These are phyloP conservation scores for Digitaria exilis DNA, from an alignment of 202 grass and related monocot genomes.

Conservation along the genomic window DNA sequence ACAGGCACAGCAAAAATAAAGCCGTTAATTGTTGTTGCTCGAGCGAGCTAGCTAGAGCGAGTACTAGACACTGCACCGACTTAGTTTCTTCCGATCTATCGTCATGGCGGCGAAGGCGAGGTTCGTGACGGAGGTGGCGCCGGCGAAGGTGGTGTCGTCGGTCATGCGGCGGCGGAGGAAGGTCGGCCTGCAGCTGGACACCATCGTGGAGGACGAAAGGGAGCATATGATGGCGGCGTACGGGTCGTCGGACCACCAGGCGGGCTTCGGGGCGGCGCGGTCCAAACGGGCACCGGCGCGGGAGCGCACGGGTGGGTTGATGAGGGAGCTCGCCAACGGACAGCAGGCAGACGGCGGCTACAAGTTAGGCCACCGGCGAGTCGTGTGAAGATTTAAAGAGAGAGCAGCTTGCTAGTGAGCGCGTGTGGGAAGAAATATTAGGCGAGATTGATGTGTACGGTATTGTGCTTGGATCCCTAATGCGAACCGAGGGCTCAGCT, in stretches of 20 bases:
- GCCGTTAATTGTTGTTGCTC: too few relatives aligned
- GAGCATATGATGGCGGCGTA: slow-evolving; percentile 16
- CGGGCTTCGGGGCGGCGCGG: too few relatives aligned
- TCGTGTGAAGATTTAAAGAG: not conserved
- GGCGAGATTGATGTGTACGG: too few relatives aligned
- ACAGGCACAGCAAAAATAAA: not conserved
- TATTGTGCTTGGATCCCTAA: too few relatives aligned
- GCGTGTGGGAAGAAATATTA: too few relatives aligned
- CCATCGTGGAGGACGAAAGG: slow-evolving; percentile 71
- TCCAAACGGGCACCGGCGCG: too few relatives aligned
- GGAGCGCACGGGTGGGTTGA: not conserved
- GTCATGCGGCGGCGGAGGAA: slow-evolving; percentile 53
- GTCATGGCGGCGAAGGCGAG: slow-evolving; percentile 40
- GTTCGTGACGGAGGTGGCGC: slow-evolving; percentile 71
- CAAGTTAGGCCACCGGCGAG: slow-evolving; percentile 28
- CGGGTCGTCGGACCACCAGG: not conserved
- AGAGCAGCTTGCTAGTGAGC: too few relatives aligned
- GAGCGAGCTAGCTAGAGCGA: too few relatives aligned
- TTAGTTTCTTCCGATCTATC: too few relatives aligned
- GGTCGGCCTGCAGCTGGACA: too few relatives aligned
- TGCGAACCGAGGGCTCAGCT: too few relatives aligned
- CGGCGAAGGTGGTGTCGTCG: slow-evolving; percentile 49
- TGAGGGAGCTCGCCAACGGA: slow-evolving; percentile 35
- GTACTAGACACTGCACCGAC: too few relatives aligned
- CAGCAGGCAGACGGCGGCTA: not conserved